Evolutionary conservation across 257 asterid species (phyloP).

Genomic region (Solanum commersonii): DNA sequence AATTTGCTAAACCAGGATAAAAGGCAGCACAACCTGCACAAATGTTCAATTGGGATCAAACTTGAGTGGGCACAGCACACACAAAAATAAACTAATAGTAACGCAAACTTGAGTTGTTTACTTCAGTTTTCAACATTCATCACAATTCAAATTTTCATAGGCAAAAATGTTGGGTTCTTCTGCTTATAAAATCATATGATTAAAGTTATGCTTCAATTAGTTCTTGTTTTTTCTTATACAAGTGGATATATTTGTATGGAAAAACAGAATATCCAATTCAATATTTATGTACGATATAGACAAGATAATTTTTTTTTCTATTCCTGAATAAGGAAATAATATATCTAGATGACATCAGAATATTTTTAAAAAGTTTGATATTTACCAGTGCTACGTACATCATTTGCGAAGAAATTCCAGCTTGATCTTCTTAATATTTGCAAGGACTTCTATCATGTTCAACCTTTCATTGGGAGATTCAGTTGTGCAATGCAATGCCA

Average conservation of each 20-base stretch:
- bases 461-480: not conserved
- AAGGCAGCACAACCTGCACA: no score
- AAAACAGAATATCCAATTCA: not conserved
- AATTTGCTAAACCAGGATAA: not conserved
- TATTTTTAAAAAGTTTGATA: not conserved
- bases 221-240: no score
- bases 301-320: not conserved
- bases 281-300: not conserved
- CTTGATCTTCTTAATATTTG: not conserved
- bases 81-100: no score
- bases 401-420: not conserved
- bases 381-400: not conserved
- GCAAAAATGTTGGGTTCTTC: no score
- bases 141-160: no score
- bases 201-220: no score
- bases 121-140: no score
- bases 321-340: not conserved
- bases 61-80: no score
- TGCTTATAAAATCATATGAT: no score
- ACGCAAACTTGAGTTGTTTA: no score
- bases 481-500: not conserved
- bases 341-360: not conserved
- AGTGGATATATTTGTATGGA: no score
- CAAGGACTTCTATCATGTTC: not conserved
- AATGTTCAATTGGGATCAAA: no score